Percentiles rank a stretch among this genome's conserved stretches.
Evolutionary conservation across 1,284 basidiomycete species (phyloP).

Genomic region (Gymnopus androsaceus): DNA sequence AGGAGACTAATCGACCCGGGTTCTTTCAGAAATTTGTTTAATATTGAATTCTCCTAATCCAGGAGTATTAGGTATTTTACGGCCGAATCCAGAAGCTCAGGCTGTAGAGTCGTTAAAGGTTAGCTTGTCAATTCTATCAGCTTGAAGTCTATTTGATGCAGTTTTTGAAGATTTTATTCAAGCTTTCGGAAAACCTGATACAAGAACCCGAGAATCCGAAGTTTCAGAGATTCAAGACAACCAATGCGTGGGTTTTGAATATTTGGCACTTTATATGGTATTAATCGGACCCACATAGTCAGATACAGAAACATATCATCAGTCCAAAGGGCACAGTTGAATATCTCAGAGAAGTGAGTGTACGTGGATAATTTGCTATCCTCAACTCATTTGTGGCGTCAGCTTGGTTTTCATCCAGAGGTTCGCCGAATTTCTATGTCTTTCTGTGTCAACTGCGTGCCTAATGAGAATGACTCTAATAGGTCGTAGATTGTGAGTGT

Average conservation of each 20-base stretch:
- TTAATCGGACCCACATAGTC: neutral
- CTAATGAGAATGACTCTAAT: neutral
- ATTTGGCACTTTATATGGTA: constrained; percentile 36
- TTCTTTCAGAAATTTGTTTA: too few relatives aligned
- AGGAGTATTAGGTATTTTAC: too few relatives aligned
- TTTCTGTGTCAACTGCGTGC: constrained; percentile 5
- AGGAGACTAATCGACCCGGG: constrained; percentile 71
- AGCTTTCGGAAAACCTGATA: constrained; percentile 72
- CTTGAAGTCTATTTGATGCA: constrained; percentile 1
- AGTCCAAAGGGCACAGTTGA: constrained; percentile 72
- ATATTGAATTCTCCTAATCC: too few relatives aligned
- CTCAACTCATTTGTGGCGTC: constrained; percentile 13
- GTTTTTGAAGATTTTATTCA: constrained; percentile 56
- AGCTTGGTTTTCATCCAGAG: constrained; percentile 74
- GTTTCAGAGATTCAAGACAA: constrained; percentile 72
- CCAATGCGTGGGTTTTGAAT: constrained; percentile 65
- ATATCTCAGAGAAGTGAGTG: constrained; percentile 69
- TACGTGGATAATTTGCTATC: constrained; percentile 12
- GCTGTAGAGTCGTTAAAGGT: constrained; percentile 66
- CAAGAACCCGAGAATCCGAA: constrained; percentile 70
- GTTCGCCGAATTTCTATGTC: constrained; percentile 36
- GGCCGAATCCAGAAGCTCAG: constrained; percentile 65
- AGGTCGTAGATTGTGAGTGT: constrained; percentile 53
- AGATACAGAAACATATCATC: constrained; percentile 26
- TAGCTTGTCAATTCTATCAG: constrained; percentile 20